These are phyloP conservation scores for Nakazawaea holstii DNA, from an alignment of 805 yeast genomes.

Conservation along the genomic window DNA sequence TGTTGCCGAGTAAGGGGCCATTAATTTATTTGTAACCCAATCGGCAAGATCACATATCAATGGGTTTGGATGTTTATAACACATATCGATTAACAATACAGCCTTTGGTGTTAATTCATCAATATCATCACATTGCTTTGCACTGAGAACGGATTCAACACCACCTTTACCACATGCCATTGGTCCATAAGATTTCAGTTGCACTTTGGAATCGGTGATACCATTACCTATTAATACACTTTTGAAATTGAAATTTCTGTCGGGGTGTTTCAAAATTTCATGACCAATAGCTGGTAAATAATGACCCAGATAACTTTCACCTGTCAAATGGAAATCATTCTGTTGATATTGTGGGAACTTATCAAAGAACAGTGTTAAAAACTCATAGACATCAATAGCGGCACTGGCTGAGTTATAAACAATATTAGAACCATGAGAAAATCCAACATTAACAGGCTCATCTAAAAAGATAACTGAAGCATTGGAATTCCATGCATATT, in stretches of 20 bases:
- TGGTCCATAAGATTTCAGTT: conserved; percentile 73
- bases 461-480: conserved; percentile 84
- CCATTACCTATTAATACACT: conserved; percentile 90
- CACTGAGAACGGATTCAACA: conserved; percentile 45
- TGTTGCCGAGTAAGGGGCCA: conserved; percentile 76
- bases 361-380: conserved; percentile 71
- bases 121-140: conserved; percentile 62
- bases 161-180: conserved; percentile 97
- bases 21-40: conserved; percentile 78
- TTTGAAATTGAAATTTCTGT: conserved; percentile 53
- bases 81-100: conserved; percentile 72
- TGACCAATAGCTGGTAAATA: conserved; percentile 85
- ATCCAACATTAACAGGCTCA: conserved; percentile 86
- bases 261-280: conserved; percentile 64
- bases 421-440: conserved; percentile 57
- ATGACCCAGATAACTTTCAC: conserved; percentile 93
- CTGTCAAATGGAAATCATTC: conserved; percentile 76
- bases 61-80: conserved; percentile 69
- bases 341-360: conserved; percentile 56
- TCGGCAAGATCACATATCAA: conserved; percentile 90
- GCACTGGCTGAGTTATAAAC: conserved; percentile 51
- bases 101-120: conserved; percentile 55
- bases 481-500: conserved; percentile 77
- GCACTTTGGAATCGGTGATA: conserved; percentile 76
- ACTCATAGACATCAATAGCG: conserved; percentile 74